Evolutionary conservation across 257 asterid genomes (phyloP).

Genomic region (Paraleonurus japonicus): DNA sequence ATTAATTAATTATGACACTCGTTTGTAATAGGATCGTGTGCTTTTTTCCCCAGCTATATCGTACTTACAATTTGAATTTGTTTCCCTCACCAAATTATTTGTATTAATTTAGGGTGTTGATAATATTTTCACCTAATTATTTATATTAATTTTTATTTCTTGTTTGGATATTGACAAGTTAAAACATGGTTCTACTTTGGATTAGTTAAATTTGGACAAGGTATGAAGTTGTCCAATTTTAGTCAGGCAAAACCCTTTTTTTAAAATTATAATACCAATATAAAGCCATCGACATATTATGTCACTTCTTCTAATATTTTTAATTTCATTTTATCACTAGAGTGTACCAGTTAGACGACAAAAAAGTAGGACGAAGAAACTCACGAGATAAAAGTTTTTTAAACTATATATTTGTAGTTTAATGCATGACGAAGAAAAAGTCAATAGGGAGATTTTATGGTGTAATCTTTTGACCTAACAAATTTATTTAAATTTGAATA

Average conservation of each 20-base stretch:
- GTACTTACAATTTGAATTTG: no score
- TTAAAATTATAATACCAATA: no score
- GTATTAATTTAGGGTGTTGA: no score
- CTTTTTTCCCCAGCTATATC: neutral
- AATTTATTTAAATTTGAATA: neutral
- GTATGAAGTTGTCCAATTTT: no score
- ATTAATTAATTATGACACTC: no score
- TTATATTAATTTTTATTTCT: no score
- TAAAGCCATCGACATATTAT: neutral
- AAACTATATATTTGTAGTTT: neutral
- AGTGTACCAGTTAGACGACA: neutral
- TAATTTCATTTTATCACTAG: neutral
- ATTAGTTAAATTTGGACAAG: no score
- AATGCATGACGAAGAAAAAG: slow-evolving; percentile 11
- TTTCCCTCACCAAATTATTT: neutral
- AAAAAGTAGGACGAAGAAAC: neutral
- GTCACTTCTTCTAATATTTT: neutral
- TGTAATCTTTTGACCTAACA: neutral
- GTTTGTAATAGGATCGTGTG: neutral
- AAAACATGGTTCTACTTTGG: no score
- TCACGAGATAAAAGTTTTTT: neutral
- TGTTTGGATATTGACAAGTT: no score
- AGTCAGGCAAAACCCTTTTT: no score
- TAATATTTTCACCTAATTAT: no score
- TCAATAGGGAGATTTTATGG: slow-evolving; percentile 15